Base-by-base conservation (phyloP, 306 rosid species). In the Prunus dulcis region DNA sequence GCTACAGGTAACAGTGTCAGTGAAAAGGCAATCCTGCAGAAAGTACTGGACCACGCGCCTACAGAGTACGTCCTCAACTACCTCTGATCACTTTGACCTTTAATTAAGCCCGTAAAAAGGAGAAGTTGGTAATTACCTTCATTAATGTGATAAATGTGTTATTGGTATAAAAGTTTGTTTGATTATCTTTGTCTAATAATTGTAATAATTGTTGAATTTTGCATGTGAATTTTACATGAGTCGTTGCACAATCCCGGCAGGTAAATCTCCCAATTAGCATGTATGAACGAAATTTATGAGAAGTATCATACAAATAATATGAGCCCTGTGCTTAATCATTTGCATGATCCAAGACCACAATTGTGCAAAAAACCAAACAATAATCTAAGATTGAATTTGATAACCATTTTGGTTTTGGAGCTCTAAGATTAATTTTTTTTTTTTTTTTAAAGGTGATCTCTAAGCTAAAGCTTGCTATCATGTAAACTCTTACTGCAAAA, bases 201-300 rank as follows among this genome's bases (percentile, higher is more conserved):
- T 47, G 17, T 1, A 47, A 47, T 47, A 12, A 13, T 47, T 11
- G 52, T 47, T 47, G 51, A 47, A 47, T 12, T 47, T 47, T 47
- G 51, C 51, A 14, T 47, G 17, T 12, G 51, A 47, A 47, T 47
- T 47, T 47, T 12, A 47, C 51, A 12, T 1, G 51, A 47, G 14
- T 47, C 17, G 4, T 5, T 12, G 15, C 52, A 47, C 1, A 47
- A 47, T 3, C 15, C 43, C 9, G 10, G 74, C 67, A 32, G 89
- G 67, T 78, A 67, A 52, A n/a, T 58, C 80, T 73, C 71, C 3
- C 60, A 53, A 22, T 78, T 6, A 63, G 57, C 73, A 75, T 83
- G 86, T 41, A 55, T 9, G 52, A 12, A 20, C 20, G 6, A 20
- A 57, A 9, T 47, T 3, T 19, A 15, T 34, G 55, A 67, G 13